Base-by-base conservation (phyloP, 306 rosid genomes). In the Cucurbita moschata region DNA sequence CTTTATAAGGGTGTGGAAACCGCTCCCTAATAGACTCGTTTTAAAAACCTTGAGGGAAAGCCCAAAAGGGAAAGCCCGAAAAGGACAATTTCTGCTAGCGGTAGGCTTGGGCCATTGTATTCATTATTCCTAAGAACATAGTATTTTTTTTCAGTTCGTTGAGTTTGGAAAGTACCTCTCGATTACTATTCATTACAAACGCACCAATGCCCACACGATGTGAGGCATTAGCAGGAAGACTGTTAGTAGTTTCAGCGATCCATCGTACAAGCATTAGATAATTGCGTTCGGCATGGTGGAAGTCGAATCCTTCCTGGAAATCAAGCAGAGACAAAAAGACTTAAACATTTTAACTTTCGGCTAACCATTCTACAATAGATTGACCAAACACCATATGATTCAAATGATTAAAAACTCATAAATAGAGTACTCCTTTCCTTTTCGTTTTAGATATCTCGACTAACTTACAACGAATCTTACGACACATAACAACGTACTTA, bases 211-310 rank as follows among this genome's bases (percentile, higher is more conserved):
- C 85, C 9, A 93, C 86, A 6, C 96, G 85, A 77, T 90, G 98
- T 0, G 98, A 90, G 80, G 98, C 96, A 82, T 93, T 93, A 26
- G 82, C 83, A n/a, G 98, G 98, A 73, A 90, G 81, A 38, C 83
- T 78, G 37, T 88, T 85, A n/a, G 68, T 67, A 78, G 86, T 82
- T 19, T 86, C 75, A n/a, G 96, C 81, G 79, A 93, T 77, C 98
- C 98, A 93, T 38, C 43, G 4, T 5, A 83, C 96, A 35, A 93
- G 92, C 96, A 93, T 93, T 73, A 93, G 26, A 83, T 93, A 86
- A 72, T 90, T 86, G 46, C 87, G 65, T 75, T 93, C 98, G 16
- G 98, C 96, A 83, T 93, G 96, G 77, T 93, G 98, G 76, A 86
- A 93, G 66, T 76, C 75, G 72, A 90, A 92, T 73, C 98, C 98